A percentile compares a stretch with the other conserved stretches of the same genome.
These are phyloP conservation scores for Zygotorulaspora mrakii DNA, from an alignment of 1,139 yeast species.

Conservation along the genomic window DNA sequence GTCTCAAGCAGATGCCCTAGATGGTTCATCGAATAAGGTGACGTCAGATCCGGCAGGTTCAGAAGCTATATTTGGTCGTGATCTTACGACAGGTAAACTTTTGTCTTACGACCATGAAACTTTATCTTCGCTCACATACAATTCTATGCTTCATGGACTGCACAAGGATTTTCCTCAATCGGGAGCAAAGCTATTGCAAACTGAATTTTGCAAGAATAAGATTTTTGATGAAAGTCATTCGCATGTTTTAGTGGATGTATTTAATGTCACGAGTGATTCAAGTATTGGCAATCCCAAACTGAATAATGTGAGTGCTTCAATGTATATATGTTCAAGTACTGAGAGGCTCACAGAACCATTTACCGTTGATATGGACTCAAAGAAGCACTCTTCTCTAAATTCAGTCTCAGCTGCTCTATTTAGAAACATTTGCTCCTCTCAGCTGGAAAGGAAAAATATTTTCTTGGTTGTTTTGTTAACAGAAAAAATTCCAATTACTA, in stretches of 20 bases:
- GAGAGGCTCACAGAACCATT: conserved; percentile 76
- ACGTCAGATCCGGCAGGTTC: conserved; percentile 78
- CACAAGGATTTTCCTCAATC: conserved; percentile 66
- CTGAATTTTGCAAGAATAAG: conserved; percentile 45
- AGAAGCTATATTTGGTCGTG: conserved; percentile 66
- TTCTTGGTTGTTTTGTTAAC: conserved; percentile 66
- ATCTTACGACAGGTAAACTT: conserved; percentile 58
- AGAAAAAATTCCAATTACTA: conserved; percentile 48
- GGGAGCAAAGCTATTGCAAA: conserved; percentile 38
- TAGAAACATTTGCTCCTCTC: conserved; percentile 71
- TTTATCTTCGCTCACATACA: conserved; percentile 63
- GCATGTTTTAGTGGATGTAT: conserved; percentile 76
- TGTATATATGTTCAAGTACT: conserved; percentile 64
- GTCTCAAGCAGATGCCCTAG: conserved; percentile 35
- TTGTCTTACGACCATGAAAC: conserved; percentile 42
- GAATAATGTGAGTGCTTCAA: conserved; percentile 65
- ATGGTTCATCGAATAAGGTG: conserved; percentile 27
- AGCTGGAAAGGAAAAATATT: conserved; percentile 57
- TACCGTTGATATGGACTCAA: conserved; percentile 60
- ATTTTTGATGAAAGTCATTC: conserved; percentile 53
- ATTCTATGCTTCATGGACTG: conserved; percentile 67
- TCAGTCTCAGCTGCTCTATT: conserved; percentile 76
- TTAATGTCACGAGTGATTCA: conserved; percentile 60
- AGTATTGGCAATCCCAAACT: conserved; percentile 60
- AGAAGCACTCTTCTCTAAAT: conserved; percentile 59